Base-by-base conservation (phyloP, 2,329 filamentous ascomycete species). In the Sporothrix brunneoviolacea region DNA sequence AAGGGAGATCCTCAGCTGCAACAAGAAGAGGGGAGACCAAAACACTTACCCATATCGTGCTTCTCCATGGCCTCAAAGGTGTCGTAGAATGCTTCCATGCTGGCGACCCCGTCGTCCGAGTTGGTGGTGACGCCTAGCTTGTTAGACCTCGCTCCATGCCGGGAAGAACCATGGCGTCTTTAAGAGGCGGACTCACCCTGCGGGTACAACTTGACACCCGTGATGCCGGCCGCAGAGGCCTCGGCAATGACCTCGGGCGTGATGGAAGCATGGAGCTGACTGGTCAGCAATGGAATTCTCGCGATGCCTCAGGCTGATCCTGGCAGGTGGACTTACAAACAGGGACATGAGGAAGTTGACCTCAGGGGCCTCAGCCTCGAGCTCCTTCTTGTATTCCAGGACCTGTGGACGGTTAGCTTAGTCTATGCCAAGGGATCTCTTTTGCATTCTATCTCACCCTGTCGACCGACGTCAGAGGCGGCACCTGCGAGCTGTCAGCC, bases 51-150 rank as follows among this genome's bases (percentile, higher is more conserved):
- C 64, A 95, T 74, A 58, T 84, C 82, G 58, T 90, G 80, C 53
- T 83, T 71, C 64, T 95, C 86, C 91, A 97, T 96, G 57, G 88
- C 86, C n/a, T 76, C 79, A 63, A 97, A 95, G 13, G 91, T 86
- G 7, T 82, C 79, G 63, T 86, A 86, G 69, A 88, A 91, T 28
- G 75, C 69, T 54, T 82, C 80, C 61, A 88, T 80, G 51, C 81
- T 78, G 15, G 85, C 71, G 21, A 91, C 86, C 12, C 87, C 88
- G 22, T 78, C 80, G 42, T 78, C 74, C 19, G 80, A 83, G 66
- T 84, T 84, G 42, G 82, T 85, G 2, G 81, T 85, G 3, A 80
- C 77, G 9, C 80, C 78, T 68, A 46, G 10, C 5, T 3, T 19
- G 36, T 44, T 13, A 28, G 13, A n/a, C 18, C 22, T 9, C 21